Base-by-base conservation (phyloP, 2,329 filamentous ascomycete species). In the Alternaria postmessia region DNA sequence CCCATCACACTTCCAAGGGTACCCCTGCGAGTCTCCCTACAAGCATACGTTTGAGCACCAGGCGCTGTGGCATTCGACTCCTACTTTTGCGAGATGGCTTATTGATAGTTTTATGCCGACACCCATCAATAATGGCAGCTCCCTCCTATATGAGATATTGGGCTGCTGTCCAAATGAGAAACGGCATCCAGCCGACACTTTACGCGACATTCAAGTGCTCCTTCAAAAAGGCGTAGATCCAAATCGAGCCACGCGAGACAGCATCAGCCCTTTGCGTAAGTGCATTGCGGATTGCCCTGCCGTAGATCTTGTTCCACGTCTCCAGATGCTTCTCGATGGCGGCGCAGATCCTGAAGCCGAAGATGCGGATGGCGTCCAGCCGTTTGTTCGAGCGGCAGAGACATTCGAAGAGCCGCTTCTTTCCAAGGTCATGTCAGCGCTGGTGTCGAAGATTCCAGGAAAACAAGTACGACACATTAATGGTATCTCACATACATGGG, bases 1-100 rank as follows among this genome's bases (percentile, higher is more conserved):
- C 1, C 62, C 69, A 12, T 54, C 59, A 0, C 30, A 49, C 0
- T 76, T 77, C 38, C 54, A 53, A 7, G 64, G 69, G 7, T 70
- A 66, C 34, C 65, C 70, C 22, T 78, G 75, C 43, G 55, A 57
- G 5, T 60, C 71, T 3, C 22, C 46, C 2, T 51, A 60, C 2
- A 59, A 64, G 22, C 54, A 64, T 3, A 74, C 68, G 0, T 76
- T 77, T 36, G 57, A 68, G 42, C 75, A 78, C 41, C 75, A 78
- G 44, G 54, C 68, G 0, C 51, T 78, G 7, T 78, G 74, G 74
- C 75, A 78, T 59, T 69, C 73, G 0, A 70, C 73, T 7, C 72
- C 74, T 8, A 53, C 38, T 14, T 30, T 70, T 18, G 69, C 72
- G 3, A 67, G 69, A 9, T 61, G 70, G 20, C 34, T 75, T 4